Evolutionary conservation across 768 basidiomycete genomes (phyloP), one percentile per base, ranked within the genome.

Genomic region (Auriscalpium vulgare): DNA sequence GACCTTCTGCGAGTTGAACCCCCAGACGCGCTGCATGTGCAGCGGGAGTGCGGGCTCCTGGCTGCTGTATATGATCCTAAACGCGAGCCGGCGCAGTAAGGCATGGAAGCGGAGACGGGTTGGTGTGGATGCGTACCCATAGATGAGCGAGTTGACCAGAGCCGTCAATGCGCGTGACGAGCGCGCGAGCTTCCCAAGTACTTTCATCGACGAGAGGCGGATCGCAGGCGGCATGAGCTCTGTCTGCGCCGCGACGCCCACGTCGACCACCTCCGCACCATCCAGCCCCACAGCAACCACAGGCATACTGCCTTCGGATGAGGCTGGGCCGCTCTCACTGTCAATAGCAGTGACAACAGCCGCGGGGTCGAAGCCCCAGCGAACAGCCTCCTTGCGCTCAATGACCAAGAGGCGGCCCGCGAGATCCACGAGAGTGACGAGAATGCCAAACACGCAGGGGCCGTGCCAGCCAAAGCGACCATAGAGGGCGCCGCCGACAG

Each of bases 401-500:
- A 75, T 69, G 46, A 75, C 65, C 17, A 75, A 58, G 3, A 72
- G 46, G 2, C 75, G 72, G 6, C 70, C 69, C 13, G 73, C 50
- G 21, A 74, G 53, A 57, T 76, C 74, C 4, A 70, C 37, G 2
- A 53, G 59, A 21, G 71, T 65, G 43, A 70, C 43, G 29, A 66
- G 62, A 56, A 75, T 65, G 4, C 68, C 69, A 45, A 74, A 70
- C 43, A 75, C 64, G 61, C 72, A 73, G 1, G 74, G 75, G 0
- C 70, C 72, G 14, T 67, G 66, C 54, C 70, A 74, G 1, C 74
- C 74, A 35, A 71, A 69, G 1, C 60, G 62, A 10, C 63, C 55
- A 56, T 72, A 73, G 0, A 76, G 61, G 8, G 69, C 70, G 21
- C 75, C 75, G 1, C 73, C 69, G 6, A 74, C 66, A 10, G 74